Evolutionary conservation across 768 basidiomycete species (phyloP), one percentile per base, ranked within the genome.

Genomic region (Bullera alba): DNA sequence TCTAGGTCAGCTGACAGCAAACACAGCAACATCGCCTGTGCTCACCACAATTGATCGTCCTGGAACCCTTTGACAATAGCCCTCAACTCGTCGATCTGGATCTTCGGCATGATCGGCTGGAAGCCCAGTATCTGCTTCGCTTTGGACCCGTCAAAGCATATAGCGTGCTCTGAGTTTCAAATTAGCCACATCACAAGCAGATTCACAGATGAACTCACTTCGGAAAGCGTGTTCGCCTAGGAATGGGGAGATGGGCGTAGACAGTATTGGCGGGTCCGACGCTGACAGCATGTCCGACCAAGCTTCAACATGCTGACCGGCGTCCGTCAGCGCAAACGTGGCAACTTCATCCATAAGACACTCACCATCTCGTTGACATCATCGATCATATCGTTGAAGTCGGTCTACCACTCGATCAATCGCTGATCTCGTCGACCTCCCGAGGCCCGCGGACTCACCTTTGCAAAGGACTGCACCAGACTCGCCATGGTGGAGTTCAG

Each of bases 331-430:
- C 32, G 21, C 32, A 27, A 14, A 26, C 23, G 17, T 21, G 6
- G 15, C 17, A 21, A 46, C 6, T 10, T 14, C 14, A 43, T 16
- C 25, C n/a, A 36, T n/a, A 2, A 4, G 16, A 2, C 4, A 58
- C 66, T 57, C 26, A 70, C 69, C 61, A 56, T 59, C 50, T 71
- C 70, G 50, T 71, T 71, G 39, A 69, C 65, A 48, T 71, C 65
- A 34, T 71, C 70, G 6, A 71, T 51, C 59, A 68, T 63, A 25
- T 67, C 65, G 1, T 54, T 32, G 46, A 71, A 71, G 50, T 71
- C 70, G 15, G 51, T 55, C 57, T 58, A 23, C 22, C 30, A 21
- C 26, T 16, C 39, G 26, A 15, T 47, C 25, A 32, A 43, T 6
- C 22, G 25, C 42, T 14, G 15, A 26, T 1, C 10, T 15, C 36